Evolutionary conservation across 495 filamentous ascomycete genomes (phyloP).

Genomic region (Penicilliopsis zonata): DNA sequence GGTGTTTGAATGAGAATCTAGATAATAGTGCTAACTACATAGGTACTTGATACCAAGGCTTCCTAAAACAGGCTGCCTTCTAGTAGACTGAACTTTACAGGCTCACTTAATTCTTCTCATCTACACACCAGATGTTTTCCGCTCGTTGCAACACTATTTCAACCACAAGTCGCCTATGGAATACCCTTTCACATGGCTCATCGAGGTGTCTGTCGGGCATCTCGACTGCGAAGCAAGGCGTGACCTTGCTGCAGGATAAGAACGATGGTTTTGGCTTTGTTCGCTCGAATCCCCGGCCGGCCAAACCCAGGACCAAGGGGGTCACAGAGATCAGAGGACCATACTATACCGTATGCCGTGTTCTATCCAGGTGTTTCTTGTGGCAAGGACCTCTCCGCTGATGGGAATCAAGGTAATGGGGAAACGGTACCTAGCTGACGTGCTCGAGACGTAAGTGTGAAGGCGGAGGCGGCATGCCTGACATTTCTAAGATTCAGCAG

Average conservation of each 20-base stretch:
- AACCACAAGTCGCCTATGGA: constrained; percentile 6
- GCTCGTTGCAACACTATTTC: no score
- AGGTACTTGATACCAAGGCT: no score
- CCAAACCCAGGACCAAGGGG: constrained; percentile 36
- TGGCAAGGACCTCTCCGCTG: no score
- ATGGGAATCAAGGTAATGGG: constrained; percentile 31
- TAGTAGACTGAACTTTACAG: no score
- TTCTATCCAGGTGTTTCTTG: neutral
- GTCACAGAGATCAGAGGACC: constrained; percentile 47
- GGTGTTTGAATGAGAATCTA: no score
- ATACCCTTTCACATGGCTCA: constrained; percentile 2
- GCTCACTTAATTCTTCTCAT: no score
- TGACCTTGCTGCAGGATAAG: constrained; percentile 38
- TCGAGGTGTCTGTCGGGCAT: constrained; percentile 11
- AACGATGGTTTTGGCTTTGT: constrained; percentile 40
- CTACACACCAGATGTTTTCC: no score
- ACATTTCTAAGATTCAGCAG: constrained; percentile 7
- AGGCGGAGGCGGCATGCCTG: neutral
- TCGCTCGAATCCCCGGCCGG: constrained; percentile 36
- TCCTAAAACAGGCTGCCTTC: no score
- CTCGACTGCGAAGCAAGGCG: constrained; percentile 5
- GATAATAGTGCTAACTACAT: no score
- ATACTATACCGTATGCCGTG: constrained; percentile 35
- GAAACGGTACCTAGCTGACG: constrained; percentile 36
- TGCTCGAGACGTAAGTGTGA: constrained; percentile 34